Percentiles rank a stretch among this genome's conserved stretches.
Evolutionary conservation across 2,329 filamentous ascomycete genomes (phyloP).

Genomic region (Claviceps digitariae): DNA sequence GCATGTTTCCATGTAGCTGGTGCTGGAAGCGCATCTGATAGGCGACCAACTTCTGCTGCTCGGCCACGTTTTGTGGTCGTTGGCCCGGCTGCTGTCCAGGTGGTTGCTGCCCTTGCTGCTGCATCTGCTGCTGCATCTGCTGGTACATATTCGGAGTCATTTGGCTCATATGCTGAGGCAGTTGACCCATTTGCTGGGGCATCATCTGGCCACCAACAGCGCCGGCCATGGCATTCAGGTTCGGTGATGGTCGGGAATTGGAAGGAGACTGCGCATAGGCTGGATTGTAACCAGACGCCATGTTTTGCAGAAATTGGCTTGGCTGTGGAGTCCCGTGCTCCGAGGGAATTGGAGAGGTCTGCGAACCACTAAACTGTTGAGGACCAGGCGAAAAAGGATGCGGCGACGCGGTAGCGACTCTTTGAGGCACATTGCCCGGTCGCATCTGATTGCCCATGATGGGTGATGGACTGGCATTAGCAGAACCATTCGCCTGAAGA

Average conservation of each 20-base stretch:
- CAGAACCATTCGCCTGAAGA: slow-evolving; percentile 65
- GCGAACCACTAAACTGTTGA: slow-evolving; percentile 51
- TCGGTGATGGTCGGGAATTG: slow-evolving; percentile 40
- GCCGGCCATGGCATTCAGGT: slow-evolving; percentile 33
- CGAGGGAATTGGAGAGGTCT: slow-evolving; percentile 63
- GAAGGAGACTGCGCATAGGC: slow-evolving; percentile 44
- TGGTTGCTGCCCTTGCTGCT: slow-evolving; percentile 33
- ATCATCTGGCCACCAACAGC: slow-evolving; percentile 33
- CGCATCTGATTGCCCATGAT: slow-evolving; percentile 75
- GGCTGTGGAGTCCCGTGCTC: slow-evolving; percentile 69
- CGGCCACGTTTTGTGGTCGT: slow-evolving; percentile 27
- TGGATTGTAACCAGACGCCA: slow-evolving; percentile 44
- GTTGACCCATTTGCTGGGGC: slow-evolving; percentile 34
- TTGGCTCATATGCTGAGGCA: slow-evolving; percentile 37
- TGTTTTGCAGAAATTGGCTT: slow-evolving; percentile 51
- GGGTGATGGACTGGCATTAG: slow-evolving; percentile 81
- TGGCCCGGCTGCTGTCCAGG: slow-evolving; percentile 25
- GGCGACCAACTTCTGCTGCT: slow-evolving; percentile 59
- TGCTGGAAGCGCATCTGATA: slow-evolving; percentile 79
- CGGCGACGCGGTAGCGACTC: slow-evolving; percentile 83
- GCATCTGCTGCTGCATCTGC: slow-evolving; percentile 29
- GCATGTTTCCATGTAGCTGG: slow-evolving; percentile 48
- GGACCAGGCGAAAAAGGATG: slow-evolving; percentile 74
- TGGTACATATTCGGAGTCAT: slow-evolving; percentile 25
- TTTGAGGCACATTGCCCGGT: slow-evolving; percentile 56